Percentiles rank a stretch among this genome's conserved stretches.
Evolutionary conservation across 2,329 filamentous ascomycete species (phyloP).

Genomic region (Berkeleyomyces rouxiae): DNA sequence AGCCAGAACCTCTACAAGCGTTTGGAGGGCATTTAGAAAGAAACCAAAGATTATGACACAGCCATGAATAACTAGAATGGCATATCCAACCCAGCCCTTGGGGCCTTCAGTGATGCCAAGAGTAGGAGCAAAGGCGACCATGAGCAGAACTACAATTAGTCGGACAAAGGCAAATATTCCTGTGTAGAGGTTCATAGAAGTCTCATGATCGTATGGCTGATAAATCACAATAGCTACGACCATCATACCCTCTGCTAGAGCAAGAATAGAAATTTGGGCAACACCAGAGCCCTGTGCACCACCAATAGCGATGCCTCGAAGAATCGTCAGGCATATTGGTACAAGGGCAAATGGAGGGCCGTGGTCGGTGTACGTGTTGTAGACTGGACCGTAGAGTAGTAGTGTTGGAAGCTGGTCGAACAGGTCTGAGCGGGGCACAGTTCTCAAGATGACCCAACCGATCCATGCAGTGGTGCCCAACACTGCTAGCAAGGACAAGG

Average conservation of each 20-base stretch:
- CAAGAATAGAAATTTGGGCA: conserved; percentile 78
- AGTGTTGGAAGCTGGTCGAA: conserved; percentile 90
- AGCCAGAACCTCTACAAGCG: conserved; percentile 73
- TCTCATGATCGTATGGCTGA: conserved; percentile 74
- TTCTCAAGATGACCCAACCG: conserved; percentile 61
- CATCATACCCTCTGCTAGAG: conserved; percentile 84
- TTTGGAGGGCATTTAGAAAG: conserved; percentile 81
- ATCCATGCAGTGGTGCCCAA: conserved; percentile 64
- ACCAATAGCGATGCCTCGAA: conserved; percentile 79
- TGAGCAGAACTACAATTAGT: conserved; percentile 57
- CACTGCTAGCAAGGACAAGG: conserved; percentile 55
- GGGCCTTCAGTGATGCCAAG: conserved; percentile 61
- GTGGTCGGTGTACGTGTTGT: conserved; percentile 94
- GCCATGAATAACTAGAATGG: conserved; percentile 72
- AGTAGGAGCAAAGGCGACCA: conserved; percentile 70
- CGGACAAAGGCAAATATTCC: conserved; percentile 66
- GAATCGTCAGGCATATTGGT: conserved; percentile 66
- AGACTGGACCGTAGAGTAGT: conserved; percentile 77
- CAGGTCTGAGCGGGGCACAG: conserved; percentile 67
- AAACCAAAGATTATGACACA: conserved; percentile 80
- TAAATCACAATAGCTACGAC: conserved; percentile 79
- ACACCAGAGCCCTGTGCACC: conserved; percentile 86
- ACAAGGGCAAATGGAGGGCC: conserved; percentile 80
- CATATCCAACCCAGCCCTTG: conserved; percentile 91
- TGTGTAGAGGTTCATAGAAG: conserved; percentile 95